Percentiles rank a stretch among this genome's conserved stretches.
phyloP scores from a whole-genome alignment of 2,329 filamentous ascomycete species.

The Nemania sp. region DNA sequence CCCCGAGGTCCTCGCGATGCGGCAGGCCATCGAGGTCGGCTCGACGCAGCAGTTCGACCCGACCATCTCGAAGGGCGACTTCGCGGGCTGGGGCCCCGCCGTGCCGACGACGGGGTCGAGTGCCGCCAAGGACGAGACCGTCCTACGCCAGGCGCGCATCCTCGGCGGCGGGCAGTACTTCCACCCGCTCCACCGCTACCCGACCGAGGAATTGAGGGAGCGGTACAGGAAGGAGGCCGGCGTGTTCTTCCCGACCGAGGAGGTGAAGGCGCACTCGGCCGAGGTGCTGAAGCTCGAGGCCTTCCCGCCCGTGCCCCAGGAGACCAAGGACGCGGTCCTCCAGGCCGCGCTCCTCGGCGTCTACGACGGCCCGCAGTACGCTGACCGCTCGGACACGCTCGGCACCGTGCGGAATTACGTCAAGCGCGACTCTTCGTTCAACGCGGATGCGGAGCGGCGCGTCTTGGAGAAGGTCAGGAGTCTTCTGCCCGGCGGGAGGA shows the following conservation, averaged over 20 bases:
- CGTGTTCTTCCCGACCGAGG: slow-evolving; percentile 45
- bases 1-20: slow-evolving; percentile 17
- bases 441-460: slow-evolving; percentile 28
- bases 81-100: slow-evolving; percentile 46
- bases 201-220: slow-evolving; percentile 33
- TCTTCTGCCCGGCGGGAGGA: slow-evolving; percentile 27
- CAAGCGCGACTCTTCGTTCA: slow-evolving; percentile 41
- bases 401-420: slow-evolving; percentile 45
- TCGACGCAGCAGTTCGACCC: slow-evolving; percentile 41
- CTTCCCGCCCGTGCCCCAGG: slow-evolving; percentile 18
- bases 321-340: slow-evolving; percentile 41
- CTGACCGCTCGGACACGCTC: slow-evolving; percentile 37
- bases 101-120: slow-evolving; percentile 40
- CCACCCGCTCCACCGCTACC: slow-evolving; percentile 31
- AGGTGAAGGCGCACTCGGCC: slow-evolving; percentile 40
- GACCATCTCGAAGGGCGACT: slow-evolving; percentile 39
- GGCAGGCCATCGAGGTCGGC: slow-evolving; percentile 39
- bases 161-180: slow-evolving; percentile 45
- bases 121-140: slow-evolving; percentile 42
- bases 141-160: slow-evolving; percentile 46
- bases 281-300: slow-evolving; percentile 26
- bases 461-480: slow-evolving; percentile 39
- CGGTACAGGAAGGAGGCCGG: slow-evolving; percentile 38
- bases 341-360: slow-evolving; percentile 45
- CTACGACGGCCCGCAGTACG: slow-evolving; percentile 42